These are phyloP conservation scores for Xerocomus potaroensis DNA, from an alignment of 768 basidiomycete genomes.

Conservation along the genomic window DNA sequence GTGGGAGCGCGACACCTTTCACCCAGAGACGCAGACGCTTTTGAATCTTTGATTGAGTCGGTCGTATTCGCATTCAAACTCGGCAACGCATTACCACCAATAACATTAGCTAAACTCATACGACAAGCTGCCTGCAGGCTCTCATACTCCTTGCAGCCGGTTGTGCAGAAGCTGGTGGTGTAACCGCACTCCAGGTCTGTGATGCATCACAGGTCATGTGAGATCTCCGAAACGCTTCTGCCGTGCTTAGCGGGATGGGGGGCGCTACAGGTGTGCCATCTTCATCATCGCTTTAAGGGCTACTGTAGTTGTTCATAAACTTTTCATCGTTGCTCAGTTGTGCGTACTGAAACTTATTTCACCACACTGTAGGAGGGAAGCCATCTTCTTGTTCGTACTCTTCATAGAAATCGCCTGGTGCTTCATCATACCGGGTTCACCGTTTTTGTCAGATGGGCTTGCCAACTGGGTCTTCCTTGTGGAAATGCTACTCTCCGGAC, in stretches of 20 bases:
- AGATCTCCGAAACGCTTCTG: no score
- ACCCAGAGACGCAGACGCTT: no score
- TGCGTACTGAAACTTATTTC: conserved; percentile 22
- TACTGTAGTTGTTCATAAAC: neutral
- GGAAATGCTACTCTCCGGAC: conserved; percentile 17
- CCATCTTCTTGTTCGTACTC: conserved; percentile 15
- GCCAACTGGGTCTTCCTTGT: conserved; percentile 14
- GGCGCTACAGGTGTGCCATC: no score
- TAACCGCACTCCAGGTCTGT: no score
- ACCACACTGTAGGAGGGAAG: conserved; percentile 26
- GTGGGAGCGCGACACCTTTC: no score
- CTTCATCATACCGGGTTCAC: conserved; percentile 16
- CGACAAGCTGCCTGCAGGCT: conserved; percentile 25
- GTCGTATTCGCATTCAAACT: conserved; percentile 22
- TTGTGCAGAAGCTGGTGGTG: no score
- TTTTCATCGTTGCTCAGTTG: conserved; percentile 22
- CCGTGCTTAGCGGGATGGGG: no score
- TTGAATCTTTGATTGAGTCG: no score
- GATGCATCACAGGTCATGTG: no score
- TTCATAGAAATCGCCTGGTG: conserved; percentile 2
- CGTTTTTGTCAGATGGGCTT: conserved; percentile 12
- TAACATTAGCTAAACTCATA: conserved; percentile 25
- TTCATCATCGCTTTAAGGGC: no score
- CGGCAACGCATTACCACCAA: conserved; percentile 18
- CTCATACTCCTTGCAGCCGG: conserved; percentile 15